These are phyloP conservation scores for Lasiosphaeris hirsuta DNA, from an alignment of 495 filamentous ascomycete species.

Conservation along the genomic window DNA sequence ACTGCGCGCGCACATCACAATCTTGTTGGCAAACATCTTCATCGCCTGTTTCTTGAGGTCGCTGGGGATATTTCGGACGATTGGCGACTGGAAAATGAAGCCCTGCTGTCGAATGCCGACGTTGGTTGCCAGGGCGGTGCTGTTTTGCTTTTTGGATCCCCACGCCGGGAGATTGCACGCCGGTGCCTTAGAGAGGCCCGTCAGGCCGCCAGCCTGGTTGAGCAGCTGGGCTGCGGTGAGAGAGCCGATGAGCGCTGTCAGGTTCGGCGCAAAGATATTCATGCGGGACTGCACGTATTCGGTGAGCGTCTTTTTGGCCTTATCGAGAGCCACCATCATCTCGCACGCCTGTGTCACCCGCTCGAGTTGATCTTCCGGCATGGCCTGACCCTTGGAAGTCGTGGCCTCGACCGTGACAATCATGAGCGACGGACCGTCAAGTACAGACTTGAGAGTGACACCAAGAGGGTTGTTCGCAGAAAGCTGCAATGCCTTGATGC, in stretches of 20 bases:
- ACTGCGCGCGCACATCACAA: slow-evolving; percentile 84
- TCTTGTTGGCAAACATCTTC: slow-evolving; percentile 90
- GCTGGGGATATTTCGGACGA: slow-evolving; percentile 76
- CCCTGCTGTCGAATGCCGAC: slow-evolving; percentile 89
- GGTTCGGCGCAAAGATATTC: slow-evolving; percentile 91
- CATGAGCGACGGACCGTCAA: slow-evolving; percentile 90
- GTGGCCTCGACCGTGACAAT: slow-evolving; percentile 94
- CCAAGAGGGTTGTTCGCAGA: slow-evolving; percentile 74
- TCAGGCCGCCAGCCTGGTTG: slow-evolving; percentile 86
- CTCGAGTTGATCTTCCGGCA: slow-evolving; percentile 71
- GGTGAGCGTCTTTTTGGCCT: slow-evolving; percentile 81
- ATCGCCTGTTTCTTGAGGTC: slow-evolving; percentile 93
- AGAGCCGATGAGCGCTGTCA: slow-evolving; percentile 88
- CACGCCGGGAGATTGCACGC: slow-evolving; percentile 88
- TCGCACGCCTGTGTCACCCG: slow-evolving; percentile 75
- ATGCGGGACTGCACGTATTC: slow-evolving; percentile 97
- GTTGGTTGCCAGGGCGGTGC: slow-evolving; percentile 88
- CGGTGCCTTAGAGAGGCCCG: slow-evolving; percentile 84
- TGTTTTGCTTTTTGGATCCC: slow-evolving; percentile 80
- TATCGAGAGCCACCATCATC: slow-evolving; percentile 81
- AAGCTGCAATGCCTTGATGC: slow-evolving; percentile 68
- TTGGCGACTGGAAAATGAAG: slow-evolving; percentile 85
- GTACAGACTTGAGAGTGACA: slow-evolving; percentile 67
- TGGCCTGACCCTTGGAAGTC: slow-evolving; percentile 73
- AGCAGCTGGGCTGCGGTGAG: slow-evolving; percentile 95